Base-by-base conservation (phyloP, 2,329 filamentous ascomycete species). In the Alternaria sp. region DNA sequence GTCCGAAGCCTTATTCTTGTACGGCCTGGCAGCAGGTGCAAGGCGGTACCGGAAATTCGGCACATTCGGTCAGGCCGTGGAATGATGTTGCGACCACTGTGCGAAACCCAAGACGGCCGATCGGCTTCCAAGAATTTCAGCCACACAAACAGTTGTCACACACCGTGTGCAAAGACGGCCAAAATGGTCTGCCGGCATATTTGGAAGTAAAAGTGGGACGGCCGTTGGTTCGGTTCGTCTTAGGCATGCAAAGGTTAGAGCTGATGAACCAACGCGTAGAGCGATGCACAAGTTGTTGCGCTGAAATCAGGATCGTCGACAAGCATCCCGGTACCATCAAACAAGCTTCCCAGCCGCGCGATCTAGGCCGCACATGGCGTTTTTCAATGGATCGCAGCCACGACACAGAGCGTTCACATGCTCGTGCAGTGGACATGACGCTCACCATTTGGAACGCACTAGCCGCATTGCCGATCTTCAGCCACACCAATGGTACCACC, bases 401-500 rank as follows among this genome's bases (percentile, higher is more conserved):
- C 65, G 48, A 55, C 58, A 66, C 43, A 42, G 63, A 41, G 57
- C 64, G 46, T 39, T 1, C 20, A 9, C 12, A 7, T 43, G 41
- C 41, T 54, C 22, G 51, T 49, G 65, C 58, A 6, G 0, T n/a
- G 32, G 48, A 36, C 52, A 57, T 62, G 62, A 62, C 53, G 55
- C 46, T 39, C 11, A 12, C 16, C 14, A 22, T 59, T 22, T 49
- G 43, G 28, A 38, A 28, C 44, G 38, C 18, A 54, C 54, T 24
- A 46, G 26, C 42, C 39, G 57, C 52, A 57, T 38, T 46, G 48
- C 38, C 55, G 57, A 63, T 64, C 63, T 38, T 57, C 57, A 67
- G 63, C 63, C 63, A 65, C 64, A 65, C 49, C 51, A 57, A 51
- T 62, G 26, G 62, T 53, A 41, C 47, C 22, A 18, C 20, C 20